Base-by-base conservation (phyloP, 1,284 basidiomycete species). In the Naganishia liquefaciens region DNA sequence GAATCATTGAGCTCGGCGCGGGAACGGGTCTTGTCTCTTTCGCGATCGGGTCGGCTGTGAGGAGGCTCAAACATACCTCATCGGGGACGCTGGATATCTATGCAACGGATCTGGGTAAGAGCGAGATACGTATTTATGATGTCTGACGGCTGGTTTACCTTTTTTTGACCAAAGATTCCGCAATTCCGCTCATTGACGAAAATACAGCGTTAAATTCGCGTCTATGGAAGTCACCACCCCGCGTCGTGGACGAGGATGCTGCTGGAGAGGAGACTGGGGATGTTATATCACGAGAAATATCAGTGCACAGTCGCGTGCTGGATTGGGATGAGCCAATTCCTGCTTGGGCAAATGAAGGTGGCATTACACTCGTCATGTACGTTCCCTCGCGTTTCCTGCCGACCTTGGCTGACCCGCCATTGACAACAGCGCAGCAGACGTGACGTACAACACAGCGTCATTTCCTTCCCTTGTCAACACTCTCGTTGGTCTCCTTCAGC, bases 361-460 rank as follows among this genome's bases (percentile, higher is more conserved):
- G 66, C 51, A n/a, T 68, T 1, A 57, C 72, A n/a, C 54, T 78
- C 2, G 68, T 79, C 64, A 69, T 79, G 77, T 77, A 54, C 67
- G 76, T 71, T 19, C n/a, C 21, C 30, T 21, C 19, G 10, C 51
- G 13, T n/a, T 25, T 19, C 7, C 37, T 5, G 17, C 21, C 10
- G 2, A n/a, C 30, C 21, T 37, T 42, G 39, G 27, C 47, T 46
- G 27, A 42, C 40, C 19, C 40, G 9, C 40, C 40, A n/a, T n/a
- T n/a, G n/a, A n/a, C 21, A n/a, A 30, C 69, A 91, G 91, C 63
- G 91, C 93, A 84, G 89, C 91, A 15, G 91, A 94, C 72, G 89
- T 93, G 10, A 88, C 90, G 0, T 93, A 93, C 80, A 93, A 93
- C 77, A 91, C 89, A 0, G 79, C 86, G 0, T 89, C 90, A 1